Evolutionary conservation across 2,329 filamentous ascomycete genomes (phyloP), one percentile per base, ranked within the genome.

Genomic region (Clonostachys solani): DNA sequence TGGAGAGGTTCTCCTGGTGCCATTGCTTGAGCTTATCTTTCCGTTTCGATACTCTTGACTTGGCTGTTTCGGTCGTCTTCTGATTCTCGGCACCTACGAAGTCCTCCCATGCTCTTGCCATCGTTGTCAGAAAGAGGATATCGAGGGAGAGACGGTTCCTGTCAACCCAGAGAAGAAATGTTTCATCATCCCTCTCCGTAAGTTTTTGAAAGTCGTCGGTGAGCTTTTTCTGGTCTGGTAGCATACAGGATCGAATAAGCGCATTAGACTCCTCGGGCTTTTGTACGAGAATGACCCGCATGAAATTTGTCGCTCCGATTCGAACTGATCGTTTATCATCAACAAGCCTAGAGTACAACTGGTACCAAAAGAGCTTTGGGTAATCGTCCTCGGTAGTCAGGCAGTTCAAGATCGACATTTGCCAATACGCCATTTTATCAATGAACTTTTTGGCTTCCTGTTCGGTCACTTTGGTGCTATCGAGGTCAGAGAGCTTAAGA

Each of bases 371-470:
- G 34, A 96, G 76, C 52, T 86, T 87, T 58, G 96, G 79, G 59
- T 89, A 88, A 10, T 89, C 84, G n/a, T 88, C 82, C 41, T 96
- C 90, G 7, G 80, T 75, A 4, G 88, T 86, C 15, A 94, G 82
- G 5, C 86, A 83, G 3, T 84, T 85, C 15, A 99, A 73, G 15
- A 99, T 83, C 16, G 96, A 88, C 17, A 89, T 91, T 63, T 97
- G 94, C 94, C 94, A 99, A 64, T 96, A 97, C 0, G 89, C 83
- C 57, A 99, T 81, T 60, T 91, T 92, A 50, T 89, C 80, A 65
- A 99, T 80, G 49, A 95, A 90, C 1, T 78, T 72, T 23, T 86
- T 77, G 1, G 84, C 82, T 43, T 89, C 84, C 7, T 68, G 62
- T 48, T 86, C 80, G 4, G 77, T 69, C 2, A 72, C 74, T 46